Evolutionary conservation across 2,329 filamentous ascomycete genomes (phyloP).

Genomic region (Niveomyces coronatus): DNA sequence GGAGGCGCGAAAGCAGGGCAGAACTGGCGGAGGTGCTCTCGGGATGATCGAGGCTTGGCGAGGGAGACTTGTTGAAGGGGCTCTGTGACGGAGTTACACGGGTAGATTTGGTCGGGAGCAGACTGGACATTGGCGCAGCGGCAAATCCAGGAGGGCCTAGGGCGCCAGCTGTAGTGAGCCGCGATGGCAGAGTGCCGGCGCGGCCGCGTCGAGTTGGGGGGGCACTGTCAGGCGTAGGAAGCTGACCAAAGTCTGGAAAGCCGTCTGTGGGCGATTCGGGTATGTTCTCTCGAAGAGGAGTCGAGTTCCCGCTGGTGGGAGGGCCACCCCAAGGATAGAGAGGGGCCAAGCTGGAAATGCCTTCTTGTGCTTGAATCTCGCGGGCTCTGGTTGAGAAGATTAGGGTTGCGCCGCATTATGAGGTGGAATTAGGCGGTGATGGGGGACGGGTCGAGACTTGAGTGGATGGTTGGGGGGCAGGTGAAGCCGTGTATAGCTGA

Average conservation of each 20-base stretch:
- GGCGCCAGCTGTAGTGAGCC: slow-evolving; percentile 70
- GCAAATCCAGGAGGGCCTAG: slow-evolving; percentile 39
- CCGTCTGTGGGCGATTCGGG: slow-evolving; percentile 93
- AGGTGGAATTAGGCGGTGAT: not conserved
- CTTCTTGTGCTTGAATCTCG: slow-evolving; percentile 96
- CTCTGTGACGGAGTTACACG: slow-evolving; percentile 79
- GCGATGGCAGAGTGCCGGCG: slow-evolving; percentile 91
- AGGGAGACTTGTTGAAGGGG: slow-evolving; percentile 63
- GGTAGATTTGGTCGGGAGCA: slow-evolving; percentile 61
- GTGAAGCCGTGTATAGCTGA: not conserved
- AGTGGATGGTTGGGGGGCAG: too few species aligned
- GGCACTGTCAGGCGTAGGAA: slow-evolving; percentile 54
- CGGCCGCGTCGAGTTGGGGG: slow-evolving; percentile 69
- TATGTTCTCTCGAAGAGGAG: slow-evolving; percentile 91
- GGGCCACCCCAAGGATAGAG: slow-evolving; percentile 84
- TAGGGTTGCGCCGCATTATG: too few species aligned
- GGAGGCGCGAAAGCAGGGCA: slow-evolving; percentile 70
- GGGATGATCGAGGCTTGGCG: slow-evolving; percentile 41
- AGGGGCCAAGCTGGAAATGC: slow-evolving; percentile 55
- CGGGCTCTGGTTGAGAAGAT: slow-evolving; percentile 56
- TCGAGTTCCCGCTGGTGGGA: slow-evolving; percentile 92
- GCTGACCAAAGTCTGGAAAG: slow-evolving; percentile 78
- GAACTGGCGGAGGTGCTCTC: slow-evolving; percentile 54
- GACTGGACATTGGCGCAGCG: slow-evolving; percentile 41
- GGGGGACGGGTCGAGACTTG: not conserved